Evolutionary conservation across 495 filamentous ascomycete genomes (phyloP), one percentile per base, ranked within the genome.

Genomic region (Staphylotrichum tortipilum): DNA sequence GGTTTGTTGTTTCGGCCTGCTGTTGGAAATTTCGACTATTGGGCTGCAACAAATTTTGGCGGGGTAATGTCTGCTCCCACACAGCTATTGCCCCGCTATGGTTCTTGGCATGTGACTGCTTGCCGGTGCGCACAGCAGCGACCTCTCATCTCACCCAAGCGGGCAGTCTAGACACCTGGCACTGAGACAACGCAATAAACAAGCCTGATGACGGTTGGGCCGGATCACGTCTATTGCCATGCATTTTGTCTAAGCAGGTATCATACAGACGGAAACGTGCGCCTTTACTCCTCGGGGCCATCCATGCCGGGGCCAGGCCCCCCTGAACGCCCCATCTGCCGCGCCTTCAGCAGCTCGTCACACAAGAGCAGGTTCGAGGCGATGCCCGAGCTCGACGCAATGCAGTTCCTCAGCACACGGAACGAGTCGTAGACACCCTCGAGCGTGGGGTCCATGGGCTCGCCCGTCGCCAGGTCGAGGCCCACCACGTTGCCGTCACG

Each of bases 391-490:
- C 90, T 92, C 26, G 89, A 95, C 14, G 92, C 88, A 57, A 97
- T 81, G 61, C 82, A 88, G 69, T 97, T 96, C 49, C 92, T 78
- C 55, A 99, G 65, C 7, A 99, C 92, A 33, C 94, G 81, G 79
- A 89, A 99, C 4, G 89, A 95, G 64, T 99, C 92, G 60, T 88
- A 99, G 2, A 99, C 86, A 62, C 92, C 92, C 58, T 82, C 83
- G 47, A 90, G 81, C 22, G 88, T 78, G n/a, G 92, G 94, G 57
- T 97, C 92, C 90, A 97, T 97, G 5, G 92, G 84, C 59, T 89
- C 81, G 28, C 92, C 92, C 5, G 84, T 87, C 45, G 79, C 74
- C 39, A 99, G 74, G 59, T 96, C 83, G 50, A 99, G 74, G 33
- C 92, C 92, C 48, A 90, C 88, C 17, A 84, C 61, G 57, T 95